Conservation (phyloP, 2,329 filamentous ascomycete species). For the Diplocarpon rosae region DNA sequence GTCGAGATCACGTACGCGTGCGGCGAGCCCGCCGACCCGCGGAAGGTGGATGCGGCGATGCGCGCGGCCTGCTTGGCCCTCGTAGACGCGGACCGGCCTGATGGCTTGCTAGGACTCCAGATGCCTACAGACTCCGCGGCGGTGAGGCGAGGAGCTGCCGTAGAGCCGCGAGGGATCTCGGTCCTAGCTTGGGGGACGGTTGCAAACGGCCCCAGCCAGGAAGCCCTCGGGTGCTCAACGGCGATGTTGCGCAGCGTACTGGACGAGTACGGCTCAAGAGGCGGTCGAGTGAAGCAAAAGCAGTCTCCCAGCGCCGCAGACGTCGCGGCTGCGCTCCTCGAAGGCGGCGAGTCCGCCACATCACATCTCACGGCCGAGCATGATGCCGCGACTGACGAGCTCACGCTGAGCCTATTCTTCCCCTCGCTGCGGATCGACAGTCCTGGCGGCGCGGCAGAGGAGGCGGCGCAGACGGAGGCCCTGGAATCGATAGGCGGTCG, state of each 20-base stretch:
- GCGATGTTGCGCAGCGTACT: constrained; percentile 10
- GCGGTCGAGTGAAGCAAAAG: constrained; percentile 15
- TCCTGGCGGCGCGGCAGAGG: constrained; percentile 21
- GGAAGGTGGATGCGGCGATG: constrained; percentile 24
- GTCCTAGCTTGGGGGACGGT: constrained; percentile 23
- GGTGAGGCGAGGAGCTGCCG: constrained; percentile 22
- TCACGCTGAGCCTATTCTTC: constrained; percentile 21
- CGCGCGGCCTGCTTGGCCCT: constrained; percentile 21
- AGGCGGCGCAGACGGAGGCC: constrained; percentile 21
- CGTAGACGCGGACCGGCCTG: constrained; percentile 5
- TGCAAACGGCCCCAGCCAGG: constrained; percentile 12
- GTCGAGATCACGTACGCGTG: constrained; percentile 20
- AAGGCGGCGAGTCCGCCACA: constrained; percentile 20
- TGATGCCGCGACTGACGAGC: constrained; percentile 12
- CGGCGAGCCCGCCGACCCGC: constrained; percentile 25
- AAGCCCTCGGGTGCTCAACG: constrained; percentile 15
- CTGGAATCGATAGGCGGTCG: constrained; percentile 20
- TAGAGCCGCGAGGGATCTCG: constrained; percentile 18
- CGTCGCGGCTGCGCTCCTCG: constrained; percentile 19
- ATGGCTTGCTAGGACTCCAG: constrained; percentile 9
- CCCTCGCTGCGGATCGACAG: constrained; percentile 23
- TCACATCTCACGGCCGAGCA: constrained; percentile 19
- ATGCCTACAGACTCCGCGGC: constrained; percentile 21
- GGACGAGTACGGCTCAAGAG: constrained; percentile 15
- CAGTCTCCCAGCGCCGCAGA: constrained; percentile 18